Evolutionary conservation across 306 rosid species (phyloP).

Genomic region (Comarum palustre): DNA sequence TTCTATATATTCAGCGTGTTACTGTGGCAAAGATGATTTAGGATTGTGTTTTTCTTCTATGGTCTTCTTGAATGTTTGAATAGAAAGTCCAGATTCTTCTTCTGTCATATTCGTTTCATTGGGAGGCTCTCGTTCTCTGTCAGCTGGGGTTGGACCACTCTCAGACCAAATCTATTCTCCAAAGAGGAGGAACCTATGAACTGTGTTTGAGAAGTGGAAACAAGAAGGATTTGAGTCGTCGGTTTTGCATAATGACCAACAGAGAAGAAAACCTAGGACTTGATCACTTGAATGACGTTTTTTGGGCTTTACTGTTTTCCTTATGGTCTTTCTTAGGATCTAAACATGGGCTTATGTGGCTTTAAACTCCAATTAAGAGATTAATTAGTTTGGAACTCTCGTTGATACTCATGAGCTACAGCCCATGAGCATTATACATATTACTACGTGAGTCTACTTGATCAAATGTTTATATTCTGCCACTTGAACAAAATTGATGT

Average conservation of each 20-base stretch:
- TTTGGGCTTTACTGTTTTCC: background rate
- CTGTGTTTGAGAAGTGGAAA: constrained; percentile 8
- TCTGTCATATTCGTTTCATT: background rate
- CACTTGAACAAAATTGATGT: no score
- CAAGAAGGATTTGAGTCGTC: background rate
- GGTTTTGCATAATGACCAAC: background rate
- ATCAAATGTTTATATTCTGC: no score
- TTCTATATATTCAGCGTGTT: background rate
- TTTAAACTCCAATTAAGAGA: no score
- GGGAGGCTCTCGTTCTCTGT: background rate
- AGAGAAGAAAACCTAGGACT: background rate
- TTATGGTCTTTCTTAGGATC: background rate
- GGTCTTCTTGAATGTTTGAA: constrained; percentile 9
- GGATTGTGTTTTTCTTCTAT: constrained; percentile 4
- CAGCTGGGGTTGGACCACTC: constrained; percentile 20
- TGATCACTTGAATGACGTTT: background rate
- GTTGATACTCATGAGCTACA: no score
- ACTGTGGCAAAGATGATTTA: constrained; percentile 21
- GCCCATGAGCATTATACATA: no score
- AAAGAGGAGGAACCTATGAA: background rate
- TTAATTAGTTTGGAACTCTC: background rate
- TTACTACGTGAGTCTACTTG: no score
- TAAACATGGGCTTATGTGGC: no score
- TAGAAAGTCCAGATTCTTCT: background rate
- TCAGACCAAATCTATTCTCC: background rate